Percentiles rank a stretch among this genome's conserved stretches.
Evolutionary conservation across 2,329 filamentous ascomycete genomes (phyloP).

Genomic region (Paraconiothyrium brasiliense): DNA sequence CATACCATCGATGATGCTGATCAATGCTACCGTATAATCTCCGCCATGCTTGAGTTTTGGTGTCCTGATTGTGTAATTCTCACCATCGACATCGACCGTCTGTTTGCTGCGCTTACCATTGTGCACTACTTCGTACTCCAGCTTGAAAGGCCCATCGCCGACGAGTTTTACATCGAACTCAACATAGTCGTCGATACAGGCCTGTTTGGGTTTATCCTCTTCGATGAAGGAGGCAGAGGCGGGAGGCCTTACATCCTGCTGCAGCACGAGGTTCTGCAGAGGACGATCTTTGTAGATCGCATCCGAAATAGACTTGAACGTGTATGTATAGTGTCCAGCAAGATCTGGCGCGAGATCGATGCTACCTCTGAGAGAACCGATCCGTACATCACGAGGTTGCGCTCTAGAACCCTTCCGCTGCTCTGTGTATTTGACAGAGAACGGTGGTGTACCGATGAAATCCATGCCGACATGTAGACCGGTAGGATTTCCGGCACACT

Average conservation of each 20-base stretch:
- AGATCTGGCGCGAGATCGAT: constrained; percentile 82
- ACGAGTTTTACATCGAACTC: constrained; percentile 77
- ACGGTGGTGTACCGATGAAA: constrained; percentile 90
- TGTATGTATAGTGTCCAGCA: constrained; percentile 87
- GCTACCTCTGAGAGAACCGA: constrained; percentile 79
- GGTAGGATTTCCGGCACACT: constrained; percentile 92
- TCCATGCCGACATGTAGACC: constrained; percentile 89
- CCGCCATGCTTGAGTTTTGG: constrained; percentile 79
- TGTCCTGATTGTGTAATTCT: constrained; percentile 77
- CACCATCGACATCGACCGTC: constrained; percentile 69
- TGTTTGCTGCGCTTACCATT: constrained; percentile 83
- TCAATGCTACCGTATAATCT: constrained; percentile 87
- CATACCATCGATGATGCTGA: constrained; percentile 84
- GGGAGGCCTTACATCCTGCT: constrained; percentile 93
- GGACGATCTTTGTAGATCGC: constrained; percentile 73
- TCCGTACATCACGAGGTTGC: constrained; percentile 61
- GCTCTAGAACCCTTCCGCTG: constrained; percentile 66
- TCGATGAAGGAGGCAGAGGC: constrained; percentile 78
- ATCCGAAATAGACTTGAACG: constrained; percentile 83
- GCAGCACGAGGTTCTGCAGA: constrained; percentile 69
- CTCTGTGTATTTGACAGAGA: constrained; percentile 81
- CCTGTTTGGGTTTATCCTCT: constrained; percentile 65
- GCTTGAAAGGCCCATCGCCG: constrained; percentile 85
- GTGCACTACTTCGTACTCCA: constrained; percentile 94
- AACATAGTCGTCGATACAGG: constrained; percentile 85